Percentiles rank a stretch among this genome's conserved stretches.
phyloP scores from a whole-genome alignment of 169 alveolate genomes.

The Eimeria zaria region DNA sequence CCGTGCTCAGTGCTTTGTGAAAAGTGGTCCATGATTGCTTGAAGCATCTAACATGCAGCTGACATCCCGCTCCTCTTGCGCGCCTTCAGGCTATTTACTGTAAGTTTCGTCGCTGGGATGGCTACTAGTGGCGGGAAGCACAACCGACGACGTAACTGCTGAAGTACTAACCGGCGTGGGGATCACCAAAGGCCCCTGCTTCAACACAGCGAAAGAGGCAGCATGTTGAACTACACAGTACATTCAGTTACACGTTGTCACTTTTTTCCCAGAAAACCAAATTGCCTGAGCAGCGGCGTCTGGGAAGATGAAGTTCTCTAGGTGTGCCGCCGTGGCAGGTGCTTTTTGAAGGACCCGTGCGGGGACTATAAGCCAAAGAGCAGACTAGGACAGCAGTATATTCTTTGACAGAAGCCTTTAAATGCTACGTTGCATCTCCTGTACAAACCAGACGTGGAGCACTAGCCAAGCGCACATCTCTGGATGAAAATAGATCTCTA shows the following conservation, averaged over 20 bases:
- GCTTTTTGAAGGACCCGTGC: background rate
- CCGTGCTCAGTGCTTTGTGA: background rate
- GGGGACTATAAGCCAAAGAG: background rate
- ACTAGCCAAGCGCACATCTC: background rate
- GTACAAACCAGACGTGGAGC: background rate
- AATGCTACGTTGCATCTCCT: background rate
- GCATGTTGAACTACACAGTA: background rate
- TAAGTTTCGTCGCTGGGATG: conserved; percentile 62
- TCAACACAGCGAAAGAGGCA: background rate
- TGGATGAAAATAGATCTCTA: background rate
- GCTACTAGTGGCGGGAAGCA: conserved; percentile 10
- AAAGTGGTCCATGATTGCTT: background rate
- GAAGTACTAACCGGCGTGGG: background rate
- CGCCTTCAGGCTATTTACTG: conserved; percentile 47
- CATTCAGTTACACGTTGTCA: background rate
- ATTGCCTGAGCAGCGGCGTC: background rate
- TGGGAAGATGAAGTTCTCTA: background rate
- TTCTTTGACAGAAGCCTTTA: background rate
- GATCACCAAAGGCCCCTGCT: background rate
- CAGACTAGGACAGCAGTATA: background rate
- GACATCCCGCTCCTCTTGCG: background rate
- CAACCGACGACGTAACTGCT: background rate
- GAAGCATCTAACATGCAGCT: background rate
- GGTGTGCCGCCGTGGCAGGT: background rate
- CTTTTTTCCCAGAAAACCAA: background rate